Percentiles rank a stretch among this genome's conserved stretches.
Conservation (phyloP, 345 rosid genomes). For the Eucalyptus brandiana region DNA sequence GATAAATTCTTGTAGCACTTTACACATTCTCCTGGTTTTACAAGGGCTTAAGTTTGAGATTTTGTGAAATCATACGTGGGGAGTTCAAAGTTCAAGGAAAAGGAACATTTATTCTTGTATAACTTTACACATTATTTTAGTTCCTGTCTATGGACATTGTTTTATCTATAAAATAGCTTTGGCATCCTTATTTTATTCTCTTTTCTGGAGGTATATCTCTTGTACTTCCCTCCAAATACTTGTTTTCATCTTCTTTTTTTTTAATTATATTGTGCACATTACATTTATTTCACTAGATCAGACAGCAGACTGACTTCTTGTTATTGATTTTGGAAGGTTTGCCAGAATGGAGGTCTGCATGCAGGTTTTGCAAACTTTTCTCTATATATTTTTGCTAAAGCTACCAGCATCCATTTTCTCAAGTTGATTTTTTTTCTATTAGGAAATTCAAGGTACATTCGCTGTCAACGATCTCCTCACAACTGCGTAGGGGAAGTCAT, state of each 20-base stretch:
- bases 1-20: background rate
- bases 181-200: background rate
- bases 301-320: constrained; percentile 10
- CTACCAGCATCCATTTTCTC: background rate
- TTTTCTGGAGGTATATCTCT: background rate
- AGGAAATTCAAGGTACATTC: constrained; percentile 37
- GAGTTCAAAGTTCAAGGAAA: background rate
- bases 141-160: background rate
- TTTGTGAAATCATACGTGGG: background rate
- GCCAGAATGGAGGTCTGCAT: constrained; percentile 35
- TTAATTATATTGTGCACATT: background rate
- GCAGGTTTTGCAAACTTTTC: constrained; percentile 34
- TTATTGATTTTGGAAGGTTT: constrained; percentile 23
- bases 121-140: background rate
- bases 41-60: background rate
- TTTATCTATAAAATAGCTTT: background rate
- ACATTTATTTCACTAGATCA: background rate
- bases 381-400: background rate
- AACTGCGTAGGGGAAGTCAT: constrained; percentile 74
- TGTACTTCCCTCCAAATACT: background rate
- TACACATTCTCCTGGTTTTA: background rate
- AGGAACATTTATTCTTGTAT: background rate
- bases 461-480: constrained; percentile 2
- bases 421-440: background rate
- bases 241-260: background rate